Evolutionary conservation across 2,329 filamentous ascomycete genomes (phyloP).

Genomic region (Aspergillus ochraceus): DNA sequence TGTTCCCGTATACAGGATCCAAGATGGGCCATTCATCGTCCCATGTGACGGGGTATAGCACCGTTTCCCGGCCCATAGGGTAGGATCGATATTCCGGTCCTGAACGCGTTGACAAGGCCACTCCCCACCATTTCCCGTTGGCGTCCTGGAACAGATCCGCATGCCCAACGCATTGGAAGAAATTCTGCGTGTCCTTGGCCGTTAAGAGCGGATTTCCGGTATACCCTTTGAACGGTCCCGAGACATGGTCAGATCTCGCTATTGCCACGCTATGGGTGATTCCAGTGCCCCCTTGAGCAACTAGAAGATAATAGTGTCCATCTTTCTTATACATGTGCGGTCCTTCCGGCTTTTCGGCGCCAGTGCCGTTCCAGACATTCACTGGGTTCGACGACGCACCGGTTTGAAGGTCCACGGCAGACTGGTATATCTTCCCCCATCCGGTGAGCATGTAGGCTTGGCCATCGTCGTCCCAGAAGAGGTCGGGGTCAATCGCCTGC

Average conservation of each 20-base stretch:
- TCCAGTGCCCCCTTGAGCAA: conserved; percentile 23
- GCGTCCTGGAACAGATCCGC: conserved; percentile 56
- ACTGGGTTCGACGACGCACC: conserved; percentile 2
- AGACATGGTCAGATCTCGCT: conserved; percentile 24
- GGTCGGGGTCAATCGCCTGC: conserved; percentile 8
- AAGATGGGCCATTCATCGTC: conserved; percentile 45
- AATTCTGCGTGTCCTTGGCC: conserved; percentile 35
- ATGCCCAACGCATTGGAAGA: conserved; percentile 56
- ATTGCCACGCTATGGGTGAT: conserved; percentile 23
- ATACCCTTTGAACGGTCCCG: conserved; percentile 42
- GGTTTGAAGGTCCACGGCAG: conserved; percentile 30
- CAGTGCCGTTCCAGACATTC: conserved; percentile 50
- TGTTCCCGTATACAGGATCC: conserved; percentile 3
- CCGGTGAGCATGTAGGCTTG: conserved; percentile 4
- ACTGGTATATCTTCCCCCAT: conserved; percentile 5
- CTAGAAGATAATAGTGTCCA: conserved; percentile 27
- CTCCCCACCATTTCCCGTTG: conserved; percentile 54
- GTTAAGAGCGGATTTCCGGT: conserved; percentile 43
- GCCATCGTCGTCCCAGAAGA: conserved; percentile 16
- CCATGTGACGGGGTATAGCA: conserved; percentile 53
- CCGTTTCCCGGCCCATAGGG: conserved; percentile 56
- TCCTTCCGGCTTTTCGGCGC: conserved; percentile 34
- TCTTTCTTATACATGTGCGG: conserved; percentile 29
- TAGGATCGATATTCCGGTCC: conserved; percentile 37
- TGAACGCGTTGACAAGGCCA: conserved; percentile 47